Evolutionary conservation across 2,329 filamentous ascomycete genomes (phyloP), one percentile per base, ranked within the genome.

Genomic region (Bipolaris bicolor): DNA sequence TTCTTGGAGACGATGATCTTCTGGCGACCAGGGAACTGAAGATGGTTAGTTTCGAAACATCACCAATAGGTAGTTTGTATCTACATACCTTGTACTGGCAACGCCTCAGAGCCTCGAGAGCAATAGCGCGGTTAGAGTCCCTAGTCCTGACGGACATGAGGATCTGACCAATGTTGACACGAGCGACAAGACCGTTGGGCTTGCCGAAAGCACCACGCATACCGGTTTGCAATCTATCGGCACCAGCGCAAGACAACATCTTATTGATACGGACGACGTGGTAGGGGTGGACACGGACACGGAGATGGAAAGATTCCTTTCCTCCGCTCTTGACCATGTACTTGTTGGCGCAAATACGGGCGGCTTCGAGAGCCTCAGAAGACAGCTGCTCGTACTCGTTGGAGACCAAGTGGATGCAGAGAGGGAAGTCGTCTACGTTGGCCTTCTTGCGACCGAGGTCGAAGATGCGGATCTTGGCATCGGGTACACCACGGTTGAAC

Each of bases 241-340:
- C 95, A 88, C 95, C 95, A 79, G 95, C 95, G 83, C 95, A 99
- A 80, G 95, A 98, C 92, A 99, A 94, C 95, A 99, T 99, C 91
- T 99, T 99, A 92, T 99, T 99, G 93, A 99, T 99, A 84, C 95
- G 95, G 87, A 99, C 90, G 84, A 99, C 95, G 88, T 99, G 95
- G 92, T 91, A 99, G 72, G 95, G 95, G 88, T 99, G 95, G 79
- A 92, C 93, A 80, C 95, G 86, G 76, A 88, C 84, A 69, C 86
- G 86, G 65, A 89, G 79, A 80, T 89, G 86, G 85, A 89, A 88
- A 80, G 84, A 83, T 85, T 89, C 86, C 82, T 89, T 89, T 80
- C 86, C 86, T 75, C 84, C 82, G 71, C 83, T 80, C 82, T 88
- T 88, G 79, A 88, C 86, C 70, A 89, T 83, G 82, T 89, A 88